Evolutionary conservation across 306 rosid genomes (phyloP), one percentile per base, ranked within the genome.

Genomic region (Parietaria judaica): DNA sequence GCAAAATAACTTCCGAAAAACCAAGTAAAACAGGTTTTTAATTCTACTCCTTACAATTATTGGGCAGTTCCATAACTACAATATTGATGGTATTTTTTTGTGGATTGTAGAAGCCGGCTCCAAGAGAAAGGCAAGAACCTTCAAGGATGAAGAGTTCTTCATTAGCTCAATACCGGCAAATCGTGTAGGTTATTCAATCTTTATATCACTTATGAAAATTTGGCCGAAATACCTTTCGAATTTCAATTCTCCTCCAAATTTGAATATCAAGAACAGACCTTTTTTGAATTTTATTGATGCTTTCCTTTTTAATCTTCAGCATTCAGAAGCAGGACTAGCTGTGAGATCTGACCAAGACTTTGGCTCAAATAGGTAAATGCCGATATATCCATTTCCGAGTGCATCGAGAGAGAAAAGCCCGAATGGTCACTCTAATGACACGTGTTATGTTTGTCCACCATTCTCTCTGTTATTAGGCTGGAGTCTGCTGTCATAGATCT

Each of bases 401-500:
- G 9, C 45, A 41, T 41, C 9, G 6, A 8, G 9, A 41, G 45
- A 41, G 9, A 41, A 41, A 41, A 5, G 45, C 45, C 45, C 10
- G 6, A 15, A 17, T 43, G 10, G 6, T 37, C 39, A 4, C 23
- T n/a, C 7, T 36, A 23, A 23, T 2, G 31, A 23, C 16, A 7
- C 47, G 9, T 60, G 43, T 17, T n/a, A 17, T 50, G 17, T 61
- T 72, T 76, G 31, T 23, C 31, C 31, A 23, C 2, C 31, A 23
- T 23, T 23, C 31, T 23, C 31, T 23, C 31, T 23, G 31, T 23
- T 23, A 23, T 56, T 63, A 91, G 97, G 72, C 75, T 91, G 89
- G 96, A 91, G 45, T 64, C 80, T 36, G 97, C 97, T 63, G 95
- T 91, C 70, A 68, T 87, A 36, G 97, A 91, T 83, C 78, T 91